Conservation (phyloP, 495 filamentous ascomycete species). For the Neurospora sp. region DNA sequence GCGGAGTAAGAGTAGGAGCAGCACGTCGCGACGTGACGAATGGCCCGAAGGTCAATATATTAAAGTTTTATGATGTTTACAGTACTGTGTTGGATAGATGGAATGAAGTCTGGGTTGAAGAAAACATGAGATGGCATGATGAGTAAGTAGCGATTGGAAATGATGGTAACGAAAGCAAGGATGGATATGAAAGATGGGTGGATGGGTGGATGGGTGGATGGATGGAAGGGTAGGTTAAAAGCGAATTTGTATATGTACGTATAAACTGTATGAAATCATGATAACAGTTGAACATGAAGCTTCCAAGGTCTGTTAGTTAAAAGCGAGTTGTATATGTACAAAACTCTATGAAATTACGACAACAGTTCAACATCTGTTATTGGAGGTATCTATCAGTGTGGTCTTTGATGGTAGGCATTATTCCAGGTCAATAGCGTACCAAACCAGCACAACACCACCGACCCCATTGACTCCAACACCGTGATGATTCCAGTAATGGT, state of each 20-base stretch:
- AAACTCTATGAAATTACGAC: not conserved
- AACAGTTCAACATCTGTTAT: not conserved
- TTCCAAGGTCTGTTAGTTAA: not conserved
- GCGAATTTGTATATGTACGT: not conserved
- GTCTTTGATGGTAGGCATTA: not conserved
- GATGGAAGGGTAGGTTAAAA: not conserved
- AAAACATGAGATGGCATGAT: not conserved
- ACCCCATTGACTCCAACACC: not conserved
- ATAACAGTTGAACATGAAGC: not conserved
- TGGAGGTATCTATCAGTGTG: not conserved
- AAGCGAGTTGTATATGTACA: not conserved
- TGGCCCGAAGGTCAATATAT: not conserved
- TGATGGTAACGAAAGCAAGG: not conserved
- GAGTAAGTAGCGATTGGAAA: not conserved
- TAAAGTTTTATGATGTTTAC: not conserved
- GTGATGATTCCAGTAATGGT: not conserved
- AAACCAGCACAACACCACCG: no score
- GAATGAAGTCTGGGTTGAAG: not conserved
- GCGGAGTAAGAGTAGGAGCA: not conserved
- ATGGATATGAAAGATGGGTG: not conserved
- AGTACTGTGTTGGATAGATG: not conserved
- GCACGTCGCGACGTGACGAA: not conserved
- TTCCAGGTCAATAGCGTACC: not conserved
- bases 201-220: not conserved
- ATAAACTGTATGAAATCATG: not conserved